phyloP scores from a whole-genome alignment of 805 yeast genomes.

The Nakazawaea ishiwadae region DNA sequence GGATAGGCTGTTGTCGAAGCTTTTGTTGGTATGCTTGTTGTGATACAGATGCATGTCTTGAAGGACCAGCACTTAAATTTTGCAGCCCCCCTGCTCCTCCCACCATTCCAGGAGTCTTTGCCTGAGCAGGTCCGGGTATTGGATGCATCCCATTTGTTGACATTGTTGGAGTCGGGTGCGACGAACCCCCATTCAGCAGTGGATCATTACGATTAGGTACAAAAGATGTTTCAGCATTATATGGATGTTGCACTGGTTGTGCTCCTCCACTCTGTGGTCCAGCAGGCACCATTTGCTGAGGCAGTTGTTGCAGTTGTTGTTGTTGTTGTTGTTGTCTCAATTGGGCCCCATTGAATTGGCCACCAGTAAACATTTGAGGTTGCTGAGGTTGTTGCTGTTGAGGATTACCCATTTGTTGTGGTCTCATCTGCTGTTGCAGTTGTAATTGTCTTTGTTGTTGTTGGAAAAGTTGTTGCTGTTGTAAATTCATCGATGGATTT shows the following conservation, averaged over 20 bases:
- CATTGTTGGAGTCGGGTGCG: background rate
- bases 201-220: conserved; percentile 3
- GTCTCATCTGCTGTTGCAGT: conserved; percentile 1
- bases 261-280: conserved; percentile 7
- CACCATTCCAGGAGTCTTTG: conserved; percentile 1
- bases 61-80: background rate
- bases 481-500: conserved; percentile 3
- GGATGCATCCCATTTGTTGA: background rate
- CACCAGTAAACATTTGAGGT: too few relatives aligned
- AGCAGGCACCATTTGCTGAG: conserved; percentile 11
- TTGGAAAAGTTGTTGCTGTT: conserved; percentile 12
- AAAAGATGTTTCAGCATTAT: conserved; percentile 6
- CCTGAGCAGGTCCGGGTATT: background rate
- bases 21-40: background rate
- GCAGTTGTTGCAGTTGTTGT: conserved; percentile 2
- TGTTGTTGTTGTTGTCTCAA: background rate
- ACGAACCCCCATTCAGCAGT: background rate
- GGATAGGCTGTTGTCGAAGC: background rate
- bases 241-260: conserved; percentile 7
- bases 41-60: conserved; percentile 4
- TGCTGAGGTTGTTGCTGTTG: conserved; percentile 8
- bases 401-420: conserved; percentile 2
- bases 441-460: conserved; percentile 7
- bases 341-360: too few relatives aligned
- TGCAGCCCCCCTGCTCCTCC: background rate